Percentiles rank a stretch among this genome's conserved stretches.
phyloP scores from a whole-genome alignment of 1,139 yeast species.

The Debaryomyces sp. region DNA sequence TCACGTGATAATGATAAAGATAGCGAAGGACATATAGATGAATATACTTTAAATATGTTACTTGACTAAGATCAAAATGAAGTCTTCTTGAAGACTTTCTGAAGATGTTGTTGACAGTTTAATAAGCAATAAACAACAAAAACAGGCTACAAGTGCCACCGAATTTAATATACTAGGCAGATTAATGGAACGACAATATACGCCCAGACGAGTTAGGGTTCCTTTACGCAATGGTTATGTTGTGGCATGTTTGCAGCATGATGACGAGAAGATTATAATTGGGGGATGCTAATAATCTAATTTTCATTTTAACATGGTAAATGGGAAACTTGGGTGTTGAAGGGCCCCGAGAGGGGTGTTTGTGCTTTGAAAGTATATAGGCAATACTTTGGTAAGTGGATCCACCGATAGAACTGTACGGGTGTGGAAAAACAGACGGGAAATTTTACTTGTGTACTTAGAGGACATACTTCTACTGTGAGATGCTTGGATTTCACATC shows the following conservation, averaged over 20 bases:
- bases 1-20: background rate
- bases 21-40: background rate
- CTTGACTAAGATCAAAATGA: background rate
- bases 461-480: conserved; percentile 92
- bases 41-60: background rate
- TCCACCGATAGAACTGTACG: conserved; percentile 88
- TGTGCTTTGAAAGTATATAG: conserved; percentile 94
- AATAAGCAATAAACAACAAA: background rate
- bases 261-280: conserved; percentile 85
- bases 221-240: conserved; percentile 59
- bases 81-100: too few species aligned
- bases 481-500: conserved; percentile 85
- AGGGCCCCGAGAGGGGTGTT: conserved; percentile 96
- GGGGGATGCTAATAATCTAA: conserved; percentile 86
- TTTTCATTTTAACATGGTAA: conserved; percentile 77
- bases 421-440: conserved; percentile 84
- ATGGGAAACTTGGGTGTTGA: conserved; percentile 70
- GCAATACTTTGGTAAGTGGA: conserved; percentile 85
- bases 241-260: conserved; percentile 93
- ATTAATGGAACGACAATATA: background rate
- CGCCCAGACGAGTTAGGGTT: background rate
- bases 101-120: background rate
- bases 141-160: background rate
- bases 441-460: conserved; percentile 79
- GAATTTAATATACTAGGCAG: background rate